phyloP scores from a whole-genome alignment of 345 rosid species.

The Anastatica hierochuntica region DNA sequence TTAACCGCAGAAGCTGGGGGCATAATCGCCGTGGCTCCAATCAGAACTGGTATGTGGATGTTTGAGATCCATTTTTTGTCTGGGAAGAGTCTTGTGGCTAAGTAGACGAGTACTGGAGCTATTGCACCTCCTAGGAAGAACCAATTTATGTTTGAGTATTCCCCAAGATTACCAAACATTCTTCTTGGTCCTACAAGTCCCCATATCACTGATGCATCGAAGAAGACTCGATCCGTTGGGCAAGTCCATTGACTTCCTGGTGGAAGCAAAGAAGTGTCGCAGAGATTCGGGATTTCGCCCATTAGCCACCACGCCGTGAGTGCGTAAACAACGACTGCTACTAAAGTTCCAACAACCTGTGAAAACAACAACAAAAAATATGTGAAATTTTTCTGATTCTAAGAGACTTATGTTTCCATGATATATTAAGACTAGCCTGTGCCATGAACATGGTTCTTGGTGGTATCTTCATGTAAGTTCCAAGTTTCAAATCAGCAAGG shows the following conservation, averaged over 20 bases:
- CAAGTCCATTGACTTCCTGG: conserved; percentile 70
- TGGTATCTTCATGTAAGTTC: conserved; percentile 89
- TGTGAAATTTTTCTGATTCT: not conserved
- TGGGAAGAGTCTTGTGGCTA: conserved; percentile 57
- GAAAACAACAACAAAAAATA: not conserved
- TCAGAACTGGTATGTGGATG: conserved; percentile 58
- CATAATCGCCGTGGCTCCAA: conserved; percentile 65
- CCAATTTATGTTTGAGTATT: conserved; percentile 56
- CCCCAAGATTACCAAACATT: conserved; percentile 69
- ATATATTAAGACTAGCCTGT: conserved; percentile 1
- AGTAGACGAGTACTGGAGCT: conserved; percentile 56
- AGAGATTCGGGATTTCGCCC: conserved; percentile 55
- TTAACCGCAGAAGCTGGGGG: conserved; percentile 84
- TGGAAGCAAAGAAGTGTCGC: conserved; percentile 44
- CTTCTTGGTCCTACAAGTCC: conserved; percentile 78
- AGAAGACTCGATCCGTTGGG: conserved; percentile 58
- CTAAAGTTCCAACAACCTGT: conserved; percentile 60
- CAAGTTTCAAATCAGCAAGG: conserved; percentile 65
- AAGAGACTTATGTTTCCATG: too few relatives aligned
- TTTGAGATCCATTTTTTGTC: conserved; percentile 42
- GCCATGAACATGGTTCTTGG: conserved; percentile 79
- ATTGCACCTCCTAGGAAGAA: conserved; percentile 64
- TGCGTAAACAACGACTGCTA: conserved; percentile 42
- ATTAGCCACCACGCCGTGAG: conserved; percentile 83
- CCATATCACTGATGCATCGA: conserved; percentile 76